These are phyloP conservation scores for Ascochyta viciae-villosae DNA, from an alignment of 2,329 filamentous ascomycete species.

Conservation along the genomic window DNA sequence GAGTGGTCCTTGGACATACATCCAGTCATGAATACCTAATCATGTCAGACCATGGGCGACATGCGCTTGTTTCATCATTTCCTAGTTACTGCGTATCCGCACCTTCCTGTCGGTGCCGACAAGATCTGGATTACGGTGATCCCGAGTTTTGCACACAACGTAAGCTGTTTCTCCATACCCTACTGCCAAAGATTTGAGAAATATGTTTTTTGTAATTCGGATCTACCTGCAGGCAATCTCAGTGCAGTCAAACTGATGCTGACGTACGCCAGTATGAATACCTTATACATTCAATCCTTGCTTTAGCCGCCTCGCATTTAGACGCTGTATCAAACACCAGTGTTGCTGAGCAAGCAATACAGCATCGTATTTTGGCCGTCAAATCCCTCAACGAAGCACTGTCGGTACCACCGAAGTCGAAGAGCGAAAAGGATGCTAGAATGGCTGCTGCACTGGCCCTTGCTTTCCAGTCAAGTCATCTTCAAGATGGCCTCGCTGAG, in stretches of 20 bases:
- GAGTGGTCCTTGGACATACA: slow-evolving; percentile 24
- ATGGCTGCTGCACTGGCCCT: slow-evolving; percentile 48
- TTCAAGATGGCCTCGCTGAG: slow-evolving; percentile 47
- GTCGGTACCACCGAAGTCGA: slow-evolving; percentile 41
- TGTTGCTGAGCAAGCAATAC: slow-evolving; percentile 65
- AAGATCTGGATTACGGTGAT: slow-evolving; percentile 72
- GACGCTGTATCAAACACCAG: slow-evolving; percentile 57
- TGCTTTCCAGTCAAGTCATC: slow-evolving; percentile 48
- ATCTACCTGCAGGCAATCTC: not conserved
- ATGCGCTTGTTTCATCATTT: slow-evolving; percentile 76
- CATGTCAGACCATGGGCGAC: slow-evolving; percentile 56
- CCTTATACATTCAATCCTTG: slow-evolving; percentile 74
- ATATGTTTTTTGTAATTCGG: not conserved
- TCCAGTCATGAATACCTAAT: slow-evolving; percentile 21
- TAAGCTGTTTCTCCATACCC: slow-evolving; percentile 44
- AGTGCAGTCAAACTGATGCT: slow-evolving; percentile 2
- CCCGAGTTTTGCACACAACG: slow-evolving; percentile 71
- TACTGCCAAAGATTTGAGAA: not conserved
- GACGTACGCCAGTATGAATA: slow-evolving; percentile 62
- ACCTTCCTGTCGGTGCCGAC: slow-evolving; percentile 70
- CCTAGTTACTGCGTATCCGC: slow-evolving; percentile 66
- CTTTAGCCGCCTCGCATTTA: slow-evolving; percentile 71
- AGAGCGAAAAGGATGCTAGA: slow-evolving; percentile 45
- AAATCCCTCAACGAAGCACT: slow-evolving; percentile 52
- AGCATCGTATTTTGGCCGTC: slow-evolving; percentile 71